Base-by-base conservation (phyloP, 169 alveolate genomes). In the Cryptosporidium meleagridis region DNA sequence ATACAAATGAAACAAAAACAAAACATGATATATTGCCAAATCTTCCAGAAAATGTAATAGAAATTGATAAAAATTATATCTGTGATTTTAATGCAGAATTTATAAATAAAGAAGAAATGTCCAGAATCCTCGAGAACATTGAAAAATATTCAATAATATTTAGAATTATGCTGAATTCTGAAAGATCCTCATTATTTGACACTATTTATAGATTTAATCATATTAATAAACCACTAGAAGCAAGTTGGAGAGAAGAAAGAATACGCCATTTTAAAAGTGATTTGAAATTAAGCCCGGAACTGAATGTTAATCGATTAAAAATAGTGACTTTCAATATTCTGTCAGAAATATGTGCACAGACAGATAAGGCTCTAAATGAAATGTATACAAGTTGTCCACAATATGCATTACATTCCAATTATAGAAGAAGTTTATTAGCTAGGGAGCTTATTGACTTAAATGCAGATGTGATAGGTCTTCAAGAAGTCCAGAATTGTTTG, bases 381-480 rank as follows among this genome's bases (percentile, higher is more conserved):
- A 80, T 80, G 89, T 80, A 80, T 44, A 61, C 62, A 18, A 39
- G 45, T 16, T 80, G 89, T 26, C 89, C 89, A 0, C 21, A 29
- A 29, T 62, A 61, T 65, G 89, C 89, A 18, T 39, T 80, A 39
- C 23, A 80, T 18, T 44, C 89, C 12, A n/a, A 61, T 37, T 80
- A 80, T 67, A 80, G 89, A 80, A 80, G 89, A 41, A 80, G 89
- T 48, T 41, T 80, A 39, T 44, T 80, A 41, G 75, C 75, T 12
- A 59, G 70, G 45, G 89, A 80, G 29, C 75, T 80, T 23, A 62
- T 62, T 62, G 89, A 80, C 26, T 65, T 80, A 21, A 53, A 80
- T 21, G 61, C 75, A 16, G 89, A 80, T 41, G 37, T 80, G 18
- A 41, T 80, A 9, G 41, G 89, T 48, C 72, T 80, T n/a, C 89